These are phyloP conservation scores for Raddia distichophylla DNA, from an alignment of 176 grass and related monocot genomes.

Conservation along the genomic window DNA sequence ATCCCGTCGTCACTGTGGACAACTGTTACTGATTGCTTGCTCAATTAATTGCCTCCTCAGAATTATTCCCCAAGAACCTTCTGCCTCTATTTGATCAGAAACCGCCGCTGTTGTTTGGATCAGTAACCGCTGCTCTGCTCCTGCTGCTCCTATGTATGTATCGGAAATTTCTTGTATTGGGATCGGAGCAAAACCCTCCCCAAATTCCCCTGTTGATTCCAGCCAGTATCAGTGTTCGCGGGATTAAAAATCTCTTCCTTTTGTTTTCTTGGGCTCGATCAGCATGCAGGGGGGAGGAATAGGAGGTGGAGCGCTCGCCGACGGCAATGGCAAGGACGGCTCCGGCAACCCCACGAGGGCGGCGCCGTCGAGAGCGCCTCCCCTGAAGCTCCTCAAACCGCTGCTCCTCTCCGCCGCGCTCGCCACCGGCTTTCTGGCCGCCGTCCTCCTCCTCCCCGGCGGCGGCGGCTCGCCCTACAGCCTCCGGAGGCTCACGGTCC, in stretches of 20 bases:
- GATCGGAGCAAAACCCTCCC: background rate
- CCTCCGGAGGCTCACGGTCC: constrained; percentile 34
- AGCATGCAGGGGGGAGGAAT: constrained; percentile 32
- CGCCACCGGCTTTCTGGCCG: constrained; percentile 40
- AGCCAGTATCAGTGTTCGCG: background rate
- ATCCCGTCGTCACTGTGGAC: background rate
- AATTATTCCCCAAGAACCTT: background rate
- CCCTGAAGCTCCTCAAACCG: constrained; percentile 43
- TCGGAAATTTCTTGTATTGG: background rate
- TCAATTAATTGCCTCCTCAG: background rate
- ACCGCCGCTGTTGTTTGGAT: constrained; percentile 11
- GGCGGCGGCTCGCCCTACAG: background rate
- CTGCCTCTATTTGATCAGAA: background rate
- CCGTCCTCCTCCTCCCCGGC: constrained; percentile 16
- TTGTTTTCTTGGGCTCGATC: background rate
- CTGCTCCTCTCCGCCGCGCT: constrained; percentile 47
- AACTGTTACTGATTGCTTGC: background rate
- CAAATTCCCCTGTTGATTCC: background rate
- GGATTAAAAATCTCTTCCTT: background rate
- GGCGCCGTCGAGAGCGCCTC: constrained; percentile 28
- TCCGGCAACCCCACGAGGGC: background rate
- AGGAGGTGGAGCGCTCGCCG: background rate
- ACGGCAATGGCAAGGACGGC: constrained; percentile 33
- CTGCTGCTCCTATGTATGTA: background rate
- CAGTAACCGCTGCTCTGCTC: background rate